Percentiles rank a stretch among this genome's conserved stretches.
Conservation (phyloP, 257 asterid genomes). For the Penstemon eatonii region DNA sequence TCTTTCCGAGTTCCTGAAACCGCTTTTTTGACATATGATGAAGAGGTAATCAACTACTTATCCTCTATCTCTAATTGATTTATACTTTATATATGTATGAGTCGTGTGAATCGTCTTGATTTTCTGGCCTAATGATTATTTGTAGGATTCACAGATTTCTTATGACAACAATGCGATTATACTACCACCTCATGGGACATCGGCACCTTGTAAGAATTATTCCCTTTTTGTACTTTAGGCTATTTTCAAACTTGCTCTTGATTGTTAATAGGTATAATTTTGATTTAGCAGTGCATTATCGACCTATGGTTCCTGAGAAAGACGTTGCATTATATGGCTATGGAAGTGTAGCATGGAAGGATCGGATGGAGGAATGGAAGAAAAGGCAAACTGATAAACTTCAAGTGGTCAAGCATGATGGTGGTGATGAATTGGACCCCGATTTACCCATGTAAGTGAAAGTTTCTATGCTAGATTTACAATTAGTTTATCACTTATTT, state of each 20-base stretch:
- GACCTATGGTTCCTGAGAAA: constrained; percentile 85
- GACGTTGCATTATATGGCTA: constrained; percentile 84
- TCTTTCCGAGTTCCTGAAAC: constrained; percentile 45
- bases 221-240: constrained; percentile 9
- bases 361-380: constrained; percentile 92
- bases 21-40: constrained; percentile 77
- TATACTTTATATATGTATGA: neutral
- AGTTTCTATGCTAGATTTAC: neutral
- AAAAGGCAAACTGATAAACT: constrained; percentile 62
- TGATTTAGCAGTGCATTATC: constrained; percentile 51
- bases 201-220: constrained; percentile 48
- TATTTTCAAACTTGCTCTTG: neutral
- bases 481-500: neutral
- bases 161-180: constrained; percentile 65
- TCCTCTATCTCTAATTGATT: neutral
- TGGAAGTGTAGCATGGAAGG: constrained; percentile 98
- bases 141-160: constrained; percentile 50
- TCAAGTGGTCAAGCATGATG: constrained; percentile 60
- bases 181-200: constrained; percentile 51
- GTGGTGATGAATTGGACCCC: constrained; percentile 47
- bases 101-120: neutral
- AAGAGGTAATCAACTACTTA: constrained; percentile 59
- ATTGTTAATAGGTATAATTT: constrained; percentile 10
- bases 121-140: constrained; percentile 8
- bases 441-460: constrained; percentile 67